Conservation (phyloP, 2,329 filamentous ascomycete genomes). For the Chaetoscypha palmicola region DNA sequence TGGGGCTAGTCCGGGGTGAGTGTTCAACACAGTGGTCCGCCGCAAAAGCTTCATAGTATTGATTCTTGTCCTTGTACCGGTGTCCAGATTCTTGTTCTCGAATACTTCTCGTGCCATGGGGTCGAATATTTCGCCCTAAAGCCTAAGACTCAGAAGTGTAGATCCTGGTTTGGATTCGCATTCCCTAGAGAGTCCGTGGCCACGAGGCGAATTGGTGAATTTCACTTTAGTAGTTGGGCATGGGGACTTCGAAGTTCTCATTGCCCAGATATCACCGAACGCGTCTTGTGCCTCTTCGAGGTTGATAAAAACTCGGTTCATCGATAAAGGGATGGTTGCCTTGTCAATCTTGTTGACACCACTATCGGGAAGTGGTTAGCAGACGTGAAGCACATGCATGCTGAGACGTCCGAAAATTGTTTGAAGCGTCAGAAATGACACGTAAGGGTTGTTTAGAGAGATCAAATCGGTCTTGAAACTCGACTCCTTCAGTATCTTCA, state of each 20-base stretch:
- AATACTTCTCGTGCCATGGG: not conserved
- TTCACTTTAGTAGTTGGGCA: no score
- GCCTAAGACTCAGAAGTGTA: no score
- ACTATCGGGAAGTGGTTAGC: no score
- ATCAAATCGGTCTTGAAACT: not conserved
- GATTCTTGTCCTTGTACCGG: not conserved
- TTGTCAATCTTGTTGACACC: not conserved
- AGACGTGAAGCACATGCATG: slow-evolving; percentile 9
- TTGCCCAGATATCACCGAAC: slow-evolving; percentile 5
- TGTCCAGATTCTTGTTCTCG: not conserved
- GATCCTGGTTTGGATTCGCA: no score
- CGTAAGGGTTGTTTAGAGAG: slow-evolving; percentile 3
- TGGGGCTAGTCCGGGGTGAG: not conserved
- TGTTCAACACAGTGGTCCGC: no score
- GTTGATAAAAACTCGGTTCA: not conserved
- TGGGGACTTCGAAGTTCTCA: no score
- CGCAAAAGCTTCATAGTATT: slow-evolving; percentile 2
- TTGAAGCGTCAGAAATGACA: slow-evolving; percentile 11
- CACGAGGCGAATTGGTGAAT: no score
- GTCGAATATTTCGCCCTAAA: no score
- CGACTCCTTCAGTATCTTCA: slow-evolving; percentile 16
- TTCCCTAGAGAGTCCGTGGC: no score
- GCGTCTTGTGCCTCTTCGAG: slow-evolving; percentile 8
- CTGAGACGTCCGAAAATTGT: slow-evolving; percentile 14
- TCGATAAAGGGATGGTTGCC: not conserved